Evolutionary conservation across 1,284 basidiomycete genomes (phyloP).

Genomic region (Fomes fomentarius): DNA sequence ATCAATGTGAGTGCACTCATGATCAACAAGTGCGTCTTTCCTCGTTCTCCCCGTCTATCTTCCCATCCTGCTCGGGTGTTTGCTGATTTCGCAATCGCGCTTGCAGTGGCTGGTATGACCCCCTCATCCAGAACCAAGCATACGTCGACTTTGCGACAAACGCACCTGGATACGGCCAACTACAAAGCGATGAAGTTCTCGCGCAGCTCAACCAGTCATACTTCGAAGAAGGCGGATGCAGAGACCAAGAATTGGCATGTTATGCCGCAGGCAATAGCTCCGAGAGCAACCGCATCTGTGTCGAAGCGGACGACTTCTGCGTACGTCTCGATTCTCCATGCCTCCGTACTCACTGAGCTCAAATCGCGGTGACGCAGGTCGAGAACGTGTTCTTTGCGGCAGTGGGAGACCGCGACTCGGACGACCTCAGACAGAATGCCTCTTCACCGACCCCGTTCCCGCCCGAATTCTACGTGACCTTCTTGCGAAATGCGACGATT

Average conservation of each 20-base stretch:
- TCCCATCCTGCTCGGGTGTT: no score
- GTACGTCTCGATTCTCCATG: constrained; percentile 37
- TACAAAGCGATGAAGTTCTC: constrained; percentile 51
- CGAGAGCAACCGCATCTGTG: constrained; percentile 51
- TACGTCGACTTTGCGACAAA: constrained; percentile 62
- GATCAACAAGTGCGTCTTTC: constrained; percentile 41
- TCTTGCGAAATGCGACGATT: constrained; percentile 42
- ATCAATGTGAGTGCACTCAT: constrained; percentile 46
- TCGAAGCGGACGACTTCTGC: constrained; percentile 56
- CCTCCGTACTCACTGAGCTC: neutral
- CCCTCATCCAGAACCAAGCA: constrained; percentile 62
- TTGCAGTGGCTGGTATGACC: constrained; percentile 66
- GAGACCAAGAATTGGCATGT: constrained; percentile 54
- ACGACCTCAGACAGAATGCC: constrained; percentile 62
- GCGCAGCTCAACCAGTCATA: constrained; percentile 50
- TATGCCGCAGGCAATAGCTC: constrained; percentile 51
- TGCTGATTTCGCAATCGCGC: neutral
- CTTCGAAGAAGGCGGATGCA: constrained; percentile 52
- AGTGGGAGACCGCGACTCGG: constrained; percentile 51
- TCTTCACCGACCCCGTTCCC: constrained; percentile 51
- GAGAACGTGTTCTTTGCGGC: constrained; percentile 53
- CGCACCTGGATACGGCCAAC: constrained; percentile 67
- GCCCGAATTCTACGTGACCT: constrained; percentile 55
- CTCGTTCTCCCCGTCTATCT: neutral
- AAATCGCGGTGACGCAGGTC: constrained; percentile 35